Percentiles rank a stretch among this genome's conserved stretches.
Evolutionary conservation across 2,329 filamentous ascomycete species (phyloP).

Genomic region (Neopestalotiopsis clavispora): DNA sequence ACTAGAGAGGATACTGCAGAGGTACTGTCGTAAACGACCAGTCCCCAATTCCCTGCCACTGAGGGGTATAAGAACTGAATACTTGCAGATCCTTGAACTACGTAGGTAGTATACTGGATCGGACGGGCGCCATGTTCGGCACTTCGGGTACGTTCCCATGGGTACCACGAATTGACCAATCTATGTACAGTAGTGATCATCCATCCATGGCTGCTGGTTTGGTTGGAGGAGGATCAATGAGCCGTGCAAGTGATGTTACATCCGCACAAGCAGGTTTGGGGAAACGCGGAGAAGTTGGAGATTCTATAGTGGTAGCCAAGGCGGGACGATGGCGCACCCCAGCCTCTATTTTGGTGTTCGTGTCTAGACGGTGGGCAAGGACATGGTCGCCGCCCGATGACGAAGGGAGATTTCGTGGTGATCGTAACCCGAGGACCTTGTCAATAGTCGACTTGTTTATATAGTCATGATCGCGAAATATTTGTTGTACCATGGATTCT

Average conservation of each 20-base stretch:
- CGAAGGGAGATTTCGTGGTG: not conserved
- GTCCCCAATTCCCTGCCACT: not conserved
- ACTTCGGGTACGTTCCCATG: not conserved
- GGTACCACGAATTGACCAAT: slow-evolving; percentile 2
- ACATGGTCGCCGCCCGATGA: not conserved
- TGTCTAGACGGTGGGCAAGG: not conserved
- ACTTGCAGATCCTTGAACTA: not conserved
- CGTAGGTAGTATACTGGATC: not conserved
- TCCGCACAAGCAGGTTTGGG: not conserved
- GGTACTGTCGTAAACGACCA: slow-evolving; percentile 7
- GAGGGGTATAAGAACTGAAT: slow-evolving; percentile 5
- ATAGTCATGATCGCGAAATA: too few relatives aligned
- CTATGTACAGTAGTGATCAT: not conserved
- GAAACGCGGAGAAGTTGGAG: slow-evolving; percentile 15
- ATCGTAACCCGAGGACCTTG: not conserved
- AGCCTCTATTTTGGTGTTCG: too few relatives aligned
- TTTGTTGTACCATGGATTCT: too few relatives aligned
- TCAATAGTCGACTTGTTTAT: not conserved
- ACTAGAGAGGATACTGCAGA: not conserved
- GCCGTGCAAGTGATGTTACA: slow-evolving; percentile 8
- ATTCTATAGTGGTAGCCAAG: not conserved
- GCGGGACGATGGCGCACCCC: not conserved
- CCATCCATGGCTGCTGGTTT: not conserved
- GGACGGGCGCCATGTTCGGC: not conserved
- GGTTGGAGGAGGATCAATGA: slow-evolving; percentile 16